A percentile compares a stretch with the other conserved stretches of the same genome.
phyloP scores from a whole-genome alignment of 2,329 filamentous ascomycete species.

The Cordyceps sp. region DNA sequence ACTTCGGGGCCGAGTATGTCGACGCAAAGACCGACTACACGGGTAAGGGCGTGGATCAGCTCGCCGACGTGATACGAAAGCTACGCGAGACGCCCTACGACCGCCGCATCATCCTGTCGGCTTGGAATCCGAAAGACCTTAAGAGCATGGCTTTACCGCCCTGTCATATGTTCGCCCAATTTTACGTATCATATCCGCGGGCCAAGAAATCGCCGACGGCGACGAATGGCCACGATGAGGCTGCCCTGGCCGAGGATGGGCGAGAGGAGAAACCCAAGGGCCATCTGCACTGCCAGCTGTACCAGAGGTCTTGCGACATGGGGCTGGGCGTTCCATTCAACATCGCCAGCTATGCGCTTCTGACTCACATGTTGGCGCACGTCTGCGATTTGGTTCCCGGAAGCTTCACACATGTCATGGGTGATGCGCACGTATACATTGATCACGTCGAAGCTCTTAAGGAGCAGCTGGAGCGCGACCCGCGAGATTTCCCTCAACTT shows the following conservation, averaged over 20 bases:
- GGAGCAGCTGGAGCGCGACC: conserved; percentile 65
- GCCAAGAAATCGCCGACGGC: conserved; percentile 2
- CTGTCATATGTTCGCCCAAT: conserved; percentile 96
- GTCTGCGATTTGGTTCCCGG: conserved; percentile 74
- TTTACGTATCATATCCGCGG: conserved; percentile 66
- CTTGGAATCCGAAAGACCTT: conserved; percentile 86
- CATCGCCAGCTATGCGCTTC: conserved; percentile 81
- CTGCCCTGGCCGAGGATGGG: conserved; percentile 9
- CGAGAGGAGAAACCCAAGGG: conserved; percentile 34
- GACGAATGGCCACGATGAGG: conserved; percentile 2
- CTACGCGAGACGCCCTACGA: conserved; percentile 74
- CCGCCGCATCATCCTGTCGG: conserved; percentile 72
- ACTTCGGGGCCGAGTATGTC: conserved; percentile 85
- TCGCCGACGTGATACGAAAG: conserved; percentile 80
- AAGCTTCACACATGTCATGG: conserved; percentile 87
- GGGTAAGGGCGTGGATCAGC: conserved; percentile 80
- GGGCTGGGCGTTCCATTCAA: conserved; percentile 96
- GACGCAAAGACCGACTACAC: conserved; percentile 68
- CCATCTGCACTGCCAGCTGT: conserved; percentile 71
- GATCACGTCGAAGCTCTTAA: conserved; percentile 83
- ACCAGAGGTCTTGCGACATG: conserved; percentile 94
- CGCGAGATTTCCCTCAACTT: conserved; percentile 63
- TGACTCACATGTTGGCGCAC: conserved; percentile 90
- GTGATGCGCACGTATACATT: conserved; percentile 89
- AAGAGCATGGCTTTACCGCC: conserved; percentile 82